Percentiles rank a stretch among this genome's conserved stretches.
Evolutionary conservation across 495 filamentous ascomycete species (phyloP).

Genomic region (Trichocladium antarcticum): DNA sequence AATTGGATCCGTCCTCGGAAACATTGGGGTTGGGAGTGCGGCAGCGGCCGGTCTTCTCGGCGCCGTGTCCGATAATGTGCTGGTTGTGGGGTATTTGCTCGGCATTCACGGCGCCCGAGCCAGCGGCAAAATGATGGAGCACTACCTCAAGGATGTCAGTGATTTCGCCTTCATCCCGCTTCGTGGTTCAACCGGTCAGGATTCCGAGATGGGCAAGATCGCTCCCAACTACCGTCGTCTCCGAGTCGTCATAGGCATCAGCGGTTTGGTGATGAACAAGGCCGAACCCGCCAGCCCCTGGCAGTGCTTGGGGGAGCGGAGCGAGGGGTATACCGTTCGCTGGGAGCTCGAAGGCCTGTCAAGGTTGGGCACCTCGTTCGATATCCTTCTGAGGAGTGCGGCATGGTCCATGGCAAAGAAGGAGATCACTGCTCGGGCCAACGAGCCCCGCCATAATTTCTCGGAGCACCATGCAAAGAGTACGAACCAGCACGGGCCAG

Average conservation of each 20-base stretch:
- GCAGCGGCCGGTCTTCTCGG: constrained; percentile 70
- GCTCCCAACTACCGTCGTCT: constrained; percentile 46
- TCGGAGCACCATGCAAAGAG: constrained; percentile 6
- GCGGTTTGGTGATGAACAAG: constrained; percentile 66
- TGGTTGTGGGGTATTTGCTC: constrained; percentile 74
- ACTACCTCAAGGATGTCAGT: constrained; percentile 72
- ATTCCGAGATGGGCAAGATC: constrained; percentile 33
- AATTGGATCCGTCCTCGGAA: constrained; percentile 71
- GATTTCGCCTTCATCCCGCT: constrained; percentile 85
- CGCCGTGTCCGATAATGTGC: constrained; percentile 59
- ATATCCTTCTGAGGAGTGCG: constrained; percentile 59
- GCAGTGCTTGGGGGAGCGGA: constrained; percentile 55
- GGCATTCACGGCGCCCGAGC: constrained; percentile 81
- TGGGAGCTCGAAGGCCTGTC: constrained; percentile 72
- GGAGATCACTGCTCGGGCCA: constrained; percentile 50
- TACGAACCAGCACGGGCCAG: constrained; percentile 37
- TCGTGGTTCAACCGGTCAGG: constrained; percentile 29
- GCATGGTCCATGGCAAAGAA: constrained; percentile 68
- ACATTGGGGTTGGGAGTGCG: constrained; percentile 47
- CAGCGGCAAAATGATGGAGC: constrained; percentile 76
- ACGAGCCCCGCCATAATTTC: constrained; percentile 23
- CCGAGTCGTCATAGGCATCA: constrained; percentile 70
- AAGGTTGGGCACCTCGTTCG: constrained; percentile 65
- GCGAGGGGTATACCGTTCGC: constrained; percentile 72
- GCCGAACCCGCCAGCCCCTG: constrained; percentile 64